Conservation (phyloP, 2,329 filamentous ascomycete genomes). For the Neonectria faginata region DNA sequence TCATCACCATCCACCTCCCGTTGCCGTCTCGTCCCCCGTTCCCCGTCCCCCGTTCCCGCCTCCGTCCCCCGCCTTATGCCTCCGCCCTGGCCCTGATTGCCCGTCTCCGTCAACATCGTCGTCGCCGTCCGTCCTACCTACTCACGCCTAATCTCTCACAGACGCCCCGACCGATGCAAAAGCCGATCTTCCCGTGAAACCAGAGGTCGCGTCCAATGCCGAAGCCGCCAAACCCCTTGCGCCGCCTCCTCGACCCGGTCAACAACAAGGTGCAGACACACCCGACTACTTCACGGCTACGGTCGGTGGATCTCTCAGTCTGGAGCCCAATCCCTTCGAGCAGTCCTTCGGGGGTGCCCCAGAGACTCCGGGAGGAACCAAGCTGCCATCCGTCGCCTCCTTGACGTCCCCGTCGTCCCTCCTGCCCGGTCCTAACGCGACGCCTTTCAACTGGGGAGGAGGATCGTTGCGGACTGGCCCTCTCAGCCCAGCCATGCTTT, state of each 20-base stretch:
- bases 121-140: constrained; percentile 29
- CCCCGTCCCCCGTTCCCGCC: neutral
- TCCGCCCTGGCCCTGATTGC: constrained; percentile 34
- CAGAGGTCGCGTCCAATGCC: constrained; percentile 64
- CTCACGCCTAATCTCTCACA: constrained; percentile 46
- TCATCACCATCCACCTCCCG: constrained; percentile 35
- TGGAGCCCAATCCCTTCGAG: constrained; percentile 97
- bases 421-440: constrained; percentile 77
- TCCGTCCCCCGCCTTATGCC: constrained; percentile 14
- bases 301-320: constrained; percentile 68
- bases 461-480: constrained; percentile 92
- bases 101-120: constrained; percentile 26
- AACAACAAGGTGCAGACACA: constrained; percentile 63
- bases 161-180: constrained; percentile 61
- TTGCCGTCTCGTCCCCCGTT: constrained; percentile 25
- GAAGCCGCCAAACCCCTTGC: constrained; percentile 74
- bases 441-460: constrained; percentile 81
- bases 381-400: constrained; percentile 89
- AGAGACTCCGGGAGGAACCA: constrained; percentile 85
- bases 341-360: constrained; percentile 83
- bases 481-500: constrained; percentile 96
- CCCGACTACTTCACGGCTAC: constrained; percentile 77
- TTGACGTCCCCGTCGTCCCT: constrained; percentile 91
- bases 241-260: constrained; percentile 75
- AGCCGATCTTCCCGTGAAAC: constrained; percentile 59